Evolutionary conservation across 306 rosid genomes (phyloP), one percentile per base, ranked within the genome.

Genomic region (Pterocarpus macrocarpus): DNA sequence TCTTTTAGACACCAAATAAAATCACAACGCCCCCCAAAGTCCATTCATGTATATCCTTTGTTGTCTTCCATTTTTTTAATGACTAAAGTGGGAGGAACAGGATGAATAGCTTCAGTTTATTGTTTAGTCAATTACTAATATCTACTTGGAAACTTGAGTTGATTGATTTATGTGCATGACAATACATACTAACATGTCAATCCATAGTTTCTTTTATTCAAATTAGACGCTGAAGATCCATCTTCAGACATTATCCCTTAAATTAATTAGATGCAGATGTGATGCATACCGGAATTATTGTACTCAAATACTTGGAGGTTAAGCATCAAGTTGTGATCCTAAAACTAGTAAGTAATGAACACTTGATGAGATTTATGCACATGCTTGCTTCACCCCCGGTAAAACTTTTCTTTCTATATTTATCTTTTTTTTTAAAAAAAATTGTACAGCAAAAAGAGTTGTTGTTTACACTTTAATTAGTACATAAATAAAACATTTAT

Each of bases 321-420:
- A 70, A 61, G 77, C 41, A 59, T 58, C 65, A 58, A 32, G n/a
- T 16, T 69, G 69, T 15, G 22, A 68, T 32, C 69, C 75, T 55
- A 39, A 68, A 39, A 68, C 33, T 59, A 35, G 58, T 45, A 43
- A 33, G 45, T 45, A 17, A 34, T 9, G 12, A 13, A 30, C 82
- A 78, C 43, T 17, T 36, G 50, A 49, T 36, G 43, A 65, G 38
- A 14, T 17, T 22, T 6, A 62, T 50, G 41, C 64, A 64, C 39
- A 22, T 34, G 50, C 35, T 49, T 36, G 16, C 16, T 32, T 33
- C 34, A 8, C 12, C 5, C 35, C 1, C 49, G 2, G 10, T 52
- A 4, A n/a, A 65, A 8, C 34, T 17, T 43, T 10, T 67, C 53
- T 16, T 9, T 36, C 7, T 4, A 36, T 16, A 4, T 41, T 17